Base-by-base conservation (phyloP, 331 rosid species). In the Quercus phellos region DNA sequence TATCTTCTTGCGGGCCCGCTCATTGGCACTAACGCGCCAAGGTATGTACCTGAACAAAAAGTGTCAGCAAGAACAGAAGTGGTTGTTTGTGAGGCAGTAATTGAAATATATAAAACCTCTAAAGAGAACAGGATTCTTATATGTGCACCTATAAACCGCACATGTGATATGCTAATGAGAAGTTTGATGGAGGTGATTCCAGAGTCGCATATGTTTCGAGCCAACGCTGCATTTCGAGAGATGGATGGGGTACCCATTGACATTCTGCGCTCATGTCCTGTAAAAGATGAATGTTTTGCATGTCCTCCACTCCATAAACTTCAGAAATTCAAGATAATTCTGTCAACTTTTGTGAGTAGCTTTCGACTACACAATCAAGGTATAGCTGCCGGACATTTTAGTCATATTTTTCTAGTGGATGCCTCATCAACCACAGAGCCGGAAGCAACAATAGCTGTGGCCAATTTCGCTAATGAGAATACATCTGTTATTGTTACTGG, bases 321-420 rank as follows among this genome's bases (percentile, higher is more conserved):
- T 4, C 0, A 0, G 13, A 8, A 77, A 70, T 81, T 74, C 76
- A 79, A 26, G 74, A 78, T 88, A 53, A 75, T 85, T n/a, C 74
- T 79, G 5, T 83, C 87, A 1, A 88, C 91, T 6, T 85, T 54
- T 77, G 59, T 85, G 4, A 83, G 86, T 60, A 75, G 86, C 34
- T 85, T 72, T 76, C 80, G 77, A 42, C 72, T 85, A 2, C 83
- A 74, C 55, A 78, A 74, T 70, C 82, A 72, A 55, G 91, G 91
- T 29, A n/a, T 85, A 50, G 35, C 69, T 11, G 53, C 68, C 4
- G 84, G 89, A 34, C 89, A 88, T 59, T 85, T 88, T 32, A 85
- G 80, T 55, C 89, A 85, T 53, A 80, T 83, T 56, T 88, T 88
- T 59, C 73, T 80, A 64, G 77, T 88, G 60, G 87, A 88, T 80